Conservation (phyloP, 352 stramenopile genomes). For the Phytophthora syringae region DNA sequence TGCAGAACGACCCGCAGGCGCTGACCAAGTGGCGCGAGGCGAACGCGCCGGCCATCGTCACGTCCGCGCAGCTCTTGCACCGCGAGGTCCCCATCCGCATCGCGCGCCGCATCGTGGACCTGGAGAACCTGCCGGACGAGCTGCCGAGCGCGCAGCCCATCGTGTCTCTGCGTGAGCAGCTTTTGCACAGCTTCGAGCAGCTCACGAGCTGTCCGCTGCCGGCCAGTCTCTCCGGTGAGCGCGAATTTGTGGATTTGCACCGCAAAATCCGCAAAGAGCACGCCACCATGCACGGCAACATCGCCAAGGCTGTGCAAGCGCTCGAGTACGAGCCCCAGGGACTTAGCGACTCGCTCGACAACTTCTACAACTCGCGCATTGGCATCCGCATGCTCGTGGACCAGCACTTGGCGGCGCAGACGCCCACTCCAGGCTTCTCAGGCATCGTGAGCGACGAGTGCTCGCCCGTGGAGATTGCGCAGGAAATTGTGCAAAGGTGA, state of each 20-base stretch:
- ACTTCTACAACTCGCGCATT: constrained; percentile 88
- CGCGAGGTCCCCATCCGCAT: constrained; percentile 83
- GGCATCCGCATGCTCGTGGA: constrained; percentile 86
- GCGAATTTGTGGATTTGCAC: constrained; percentile 69
- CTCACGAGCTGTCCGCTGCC: constrained; percentile 69
- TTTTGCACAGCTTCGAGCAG: constrained; percentile 78
- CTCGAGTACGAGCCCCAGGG: constrained; percentile 64
- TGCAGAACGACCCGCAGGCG: constrained; percentile 58
- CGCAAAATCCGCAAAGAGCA: constrained; percentile 62
- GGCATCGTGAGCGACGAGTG: constrained; percentile 73
- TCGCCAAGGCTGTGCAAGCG: constrained; percentile 63
- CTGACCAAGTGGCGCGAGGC: constrained; percentile 67
- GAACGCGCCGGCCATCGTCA: constrained; percentile 76
- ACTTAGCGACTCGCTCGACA: constrained; percentile 69
- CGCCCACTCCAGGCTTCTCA: constrained; percentile 55
- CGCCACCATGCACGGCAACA: constrained; percentile 74
- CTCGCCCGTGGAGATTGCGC: constrained; percentile 71
- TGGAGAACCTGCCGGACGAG: constrained; percentile 81
- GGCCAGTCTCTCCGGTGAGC: constrained; percentile 60
- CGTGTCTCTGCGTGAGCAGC: constrained; percentile 61
- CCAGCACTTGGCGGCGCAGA: constrained; percentile 76
- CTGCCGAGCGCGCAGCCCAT: constrained; percentile 68
- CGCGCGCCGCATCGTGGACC: constrained; percentile 80
- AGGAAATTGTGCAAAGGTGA: constrained; percentile 63
- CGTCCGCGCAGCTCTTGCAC: constrained; percentile 81